phyloP scores from a whole-genome alignment of 1,139 yeast species.

The Zygoascus meyerae region DNA sequence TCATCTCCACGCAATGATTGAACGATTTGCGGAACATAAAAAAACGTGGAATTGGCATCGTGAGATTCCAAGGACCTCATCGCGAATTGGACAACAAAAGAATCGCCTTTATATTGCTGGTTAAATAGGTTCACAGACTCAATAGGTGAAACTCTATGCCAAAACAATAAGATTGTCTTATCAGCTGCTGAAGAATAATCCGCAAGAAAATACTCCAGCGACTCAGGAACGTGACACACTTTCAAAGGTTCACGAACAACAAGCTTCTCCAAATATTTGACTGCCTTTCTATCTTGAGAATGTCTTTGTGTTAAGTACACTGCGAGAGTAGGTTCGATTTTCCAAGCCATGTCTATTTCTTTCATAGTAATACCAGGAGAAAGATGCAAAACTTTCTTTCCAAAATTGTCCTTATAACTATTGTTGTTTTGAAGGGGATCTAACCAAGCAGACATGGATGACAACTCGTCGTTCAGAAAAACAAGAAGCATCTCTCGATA shows the following conservation, averaged over 20 bases:
- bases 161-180: conserved; percentile 40
- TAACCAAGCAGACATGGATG: conserved; percentile 72
- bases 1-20: conserved; percentile 72
- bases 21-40: conserved; percentile 96
- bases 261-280: conserved; percentile 43
- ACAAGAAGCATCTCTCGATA: conserved; percentile 48
- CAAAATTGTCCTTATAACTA: conserved; percentile 19
- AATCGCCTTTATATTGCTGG: conserved; percentile 65
- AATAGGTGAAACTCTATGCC: conserved; percentile 77
- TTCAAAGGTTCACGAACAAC: conserved; percentile 53
- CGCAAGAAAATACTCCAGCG: conserved; percentile 47
- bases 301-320: conserved; percentile 62
- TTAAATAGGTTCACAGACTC: conserved; percentile 80
- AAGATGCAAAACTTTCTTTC: conserved; percentile 15
- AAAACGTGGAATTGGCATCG: conserved; percentile 84
- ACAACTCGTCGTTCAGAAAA: conserved; percentile 72
- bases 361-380: conserved; percentile 17
- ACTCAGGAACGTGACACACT: conserved; percentile 57
- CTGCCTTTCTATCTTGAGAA: conserved; percentile 27
- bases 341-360: conserved; percentile 50
- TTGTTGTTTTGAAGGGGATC: conserved; percentile 50
- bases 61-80: conserved; percentile 86
- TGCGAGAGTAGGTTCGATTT: conserved; percentile 67
- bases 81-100: conserved; percentile 74
- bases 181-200: too few relatives aligned